These are phyloP conservation scores for Coemansia sp. DNA, from an alignment of 192 early-diverging fungal genomes.

Conservation along the genomic window DNA sequence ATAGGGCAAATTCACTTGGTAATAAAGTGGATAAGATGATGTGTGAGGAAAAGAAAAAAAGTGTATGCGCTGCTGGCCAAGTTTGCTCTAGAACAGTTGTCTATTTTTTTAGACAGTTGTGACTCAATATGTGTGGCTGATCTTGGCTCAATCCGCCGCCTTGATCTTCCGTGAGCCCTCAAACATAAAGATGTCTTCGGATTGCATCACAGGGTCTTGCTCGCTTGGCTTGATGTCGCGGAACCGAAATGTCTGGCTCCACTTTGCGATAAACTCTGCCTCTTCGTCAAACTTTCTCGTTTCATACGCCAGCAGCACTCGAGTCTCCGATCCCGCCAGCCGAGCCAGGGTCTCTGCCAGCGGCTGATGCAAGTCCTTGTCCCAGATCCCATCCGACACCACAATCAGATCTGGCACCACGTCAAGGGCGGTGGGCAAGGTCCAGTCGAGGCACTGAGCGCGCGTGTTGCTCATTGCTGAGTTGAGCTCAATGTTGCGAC, in stretches of 20 bases:
- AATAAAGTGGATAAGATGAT: neutral
- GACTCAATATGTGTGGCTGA: neutral
- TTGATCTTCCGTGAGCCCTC: neutral
- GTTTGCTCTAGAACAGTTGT: neutral
- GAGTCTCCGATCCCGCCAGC: constrained; percentile 10
- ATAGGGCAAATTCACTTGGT: neutral
- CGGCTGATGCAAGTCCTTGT: constrained; percentile 27
- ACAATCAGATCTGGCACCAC: constrained; percentile 21
- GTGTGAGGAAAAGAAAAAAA: neutral
- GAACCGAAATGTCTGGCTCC: constrained; percentile 34
- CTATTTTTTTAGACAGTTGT: neutral
- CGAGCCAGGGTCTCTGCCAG: constrained; percentile 28
- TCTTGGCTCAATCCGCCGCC: neutral
- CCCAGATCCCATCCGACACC: constrained; percentile 43
- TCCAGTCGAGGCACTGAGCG: constrained; percentile 23
- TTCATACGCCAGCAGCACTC: constrained; percentile 34
- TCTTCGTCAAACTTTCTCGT: constrained; percentile 35
- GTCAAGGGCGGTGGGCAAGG: neutral
- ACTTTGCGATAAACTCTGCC: constrained; percentile 36
- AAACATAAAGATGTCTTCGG: constrained; percentile 47
- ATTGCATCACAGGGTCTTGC: constrained; percentile 34
- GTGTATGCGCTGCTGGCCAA: neutral
- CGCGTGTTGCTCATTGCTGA: neutral
- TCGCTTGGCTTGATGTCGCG: constrained; percentile 47
- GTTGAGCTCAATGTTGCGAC: constrained; percentile 34